Percentiles rank a stretch among this genome's conserved stretches.
phyloP scores from a whole-genome alignment of 306 rosid genomes.

The Dryas alaskensis region DNA sequence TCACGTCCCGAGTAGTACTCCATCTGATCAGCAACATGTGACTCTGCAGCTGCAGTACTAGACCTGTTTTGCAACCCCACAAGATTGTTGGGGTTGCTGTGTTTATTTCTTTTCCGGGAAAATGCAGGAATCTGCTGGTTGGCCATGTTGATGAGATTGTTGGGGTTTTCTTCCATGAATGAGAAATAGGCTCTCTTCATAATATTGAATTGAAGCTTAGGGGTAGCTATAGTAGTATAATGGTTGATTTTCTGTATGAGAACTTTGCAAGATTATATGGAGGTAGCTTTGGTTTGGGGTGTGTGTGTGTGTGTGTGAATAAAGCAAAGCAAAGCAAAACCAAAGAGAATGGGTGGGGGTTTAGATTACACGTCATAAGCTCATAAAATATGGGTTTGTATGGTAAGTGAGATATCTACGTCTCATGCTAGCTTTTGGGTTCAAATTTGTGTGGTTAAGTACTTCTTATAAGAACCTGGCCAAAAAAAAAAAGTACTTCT shows the following conservation, averaged over 20 bases:
- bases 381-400: conserved; percentile 30
- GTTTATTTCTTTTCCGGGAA: conserved; percentile 31
- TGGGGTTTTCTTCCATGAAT: conserved; percentile 34
- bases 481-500: too few species aligned
- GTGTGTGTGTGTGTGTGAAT: background rate
- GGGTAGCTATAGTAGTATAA: background rate
- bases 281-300: background rate
- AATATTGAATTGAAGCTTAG: background rate
- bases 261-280: background rate
- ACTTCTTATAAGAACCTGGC: background rate
- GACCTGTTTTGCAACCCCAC: background rate
- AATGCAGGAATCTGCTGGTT: conserved; percentile 15
- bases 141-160: conserved; percentile 2
- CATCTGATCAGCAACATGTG: background rate
- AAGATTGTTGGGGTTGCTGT: background rate
- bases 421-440: conserved; percentile 24
- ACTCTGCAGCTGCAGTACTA: background rate
- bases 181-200: conserved; percentile 11
- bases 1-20: conserved; percentile 37
- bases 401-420: conserved; percentile 52
- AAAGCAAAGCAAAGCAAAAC: background rate
- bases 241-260: too few species aligned
- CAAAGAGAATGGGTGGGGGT: conserved; percentile 32
- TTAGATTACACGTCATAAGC: conserved; percentile 41
- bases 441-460: conserved; percentile 43